Base-by-base conservation (phyloP, 2,329 filamentous ascomycete species). In the Tolypocladium ophioglossoides region DNA sequence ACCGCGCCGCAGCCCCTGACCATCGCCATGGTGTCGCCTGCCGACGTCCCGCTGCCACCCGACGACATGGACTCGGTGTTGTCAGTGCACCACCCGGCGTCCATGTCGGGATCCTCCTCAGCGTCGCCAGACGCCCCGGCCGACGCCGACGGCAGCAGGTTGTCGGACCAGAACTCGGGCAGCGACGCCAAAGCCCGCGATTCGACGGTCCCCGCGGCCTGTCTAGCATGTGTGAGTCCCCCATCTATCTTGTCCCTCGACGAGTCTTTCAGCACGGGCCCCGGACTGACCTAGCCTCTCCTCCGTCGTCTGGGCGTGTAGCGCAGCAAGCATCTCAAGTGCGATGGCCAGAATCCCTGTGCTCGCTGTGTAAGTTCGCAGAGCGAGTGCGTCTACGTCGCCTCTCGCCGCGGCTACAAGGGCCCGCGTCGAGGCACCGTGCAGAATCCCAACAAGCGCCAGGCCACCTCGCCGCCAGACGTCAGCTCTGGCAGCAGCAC, bases 371-470 rank as follows among this genome's bases (percentile, higher is more conserved):
- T 72, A 24, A 69, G 73, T 51, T 77, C 78, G 50, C 78, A 78
- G 54, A 71, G 76, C 20, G 76, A 84, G 50, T 92, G 88, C 67
- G 72, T 83, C 63, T 91, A 89, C 66, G 81, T 89, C 50, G 83
- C 85, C 47, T 90, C 86, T 40, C 83, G 87, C 46, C 80, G 87
- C 57, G 87, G 87, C 34, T 89, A 87, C 72, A 89, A 87, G 68
- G 85, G 85, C 16, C 65, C 69, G 58, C 61, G 70, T 58, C 58
- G 70, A 72, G 67, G 63, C 20, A 59, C 65, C n/a, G 60, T 67
- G 8, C 68, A 68, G 55, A 79, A 74, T 61, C 71, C 73, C 11
- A 75, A 75, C 64, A 81, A 79, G 65, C 73, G 74, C 20, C 75
- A 77, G 62, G 72, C 75, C 24, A 75, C 75, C 22, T 74, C 77